Base-by-base conservation (phyloP, 2,329 filamentous ascomycete genomes). In the Cryoendolithus antarcticus region DNA sequence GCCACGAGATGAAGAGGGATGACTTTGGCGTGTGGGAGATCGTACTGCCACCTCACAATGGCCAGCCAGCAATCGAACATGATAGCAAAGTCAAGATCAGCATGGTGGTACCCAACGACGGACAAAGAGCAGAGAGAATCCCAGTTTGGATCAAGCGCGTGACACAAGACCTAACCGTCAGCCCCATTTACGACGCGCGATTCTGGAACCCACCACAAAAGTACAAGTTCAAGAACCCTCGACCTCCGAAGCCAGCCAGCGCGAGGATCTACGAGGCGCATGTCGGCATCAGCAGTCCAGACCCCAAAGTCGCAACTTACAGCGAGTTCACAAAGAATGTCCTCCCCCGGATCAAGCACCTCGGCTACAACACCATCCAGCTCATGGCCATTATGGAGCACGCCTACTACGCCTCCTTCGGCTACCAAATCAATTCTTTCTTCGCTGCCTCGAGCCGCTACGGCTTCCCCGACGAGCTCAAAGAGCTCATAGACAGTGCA, bases 381-480 rank as follows among this genome's bases (percentile, higher is more conserved):
- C 71, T 98, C 47, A 98, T 98, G 91, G 91, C 91, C 34, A 73
- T 98, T 57, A 98, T 98, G 89, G 91, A 98, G 60, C 91, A 98
- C 63, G 91, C 91, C 36, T 98, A 98, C 70, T 98, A 98, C 60
- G 91, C 91, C 54, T 96, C 89, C 57, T 98, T 98, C 54, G 91
- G 91, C 34, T 98, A 98, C 62, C 91, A 98, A 63, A 77, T 98
- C 65, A 98, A 96, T 69, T 95, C 83, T 63, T 98, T 98, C 70
- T 98, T 96, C 54, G 91, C 91, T 21, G 88, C 89, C 9, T 95
- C 88, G 62, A 96, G 89, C 61, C 80, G 91, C 46, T 98, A 94
- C 57, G 91, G 91, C 32, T 75, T 80, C 1, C 91, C 91, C 0
- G 91, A 98, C 56, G 91, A 96, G 30, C 70, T 98, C 50, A 98